A percentile compares a stretch with the other conserved stretches of the same genome.
Evolutionary conservation across 345 rosid species (phyloP).

Genomic region (Rhodamnia rubescens): DNA sequence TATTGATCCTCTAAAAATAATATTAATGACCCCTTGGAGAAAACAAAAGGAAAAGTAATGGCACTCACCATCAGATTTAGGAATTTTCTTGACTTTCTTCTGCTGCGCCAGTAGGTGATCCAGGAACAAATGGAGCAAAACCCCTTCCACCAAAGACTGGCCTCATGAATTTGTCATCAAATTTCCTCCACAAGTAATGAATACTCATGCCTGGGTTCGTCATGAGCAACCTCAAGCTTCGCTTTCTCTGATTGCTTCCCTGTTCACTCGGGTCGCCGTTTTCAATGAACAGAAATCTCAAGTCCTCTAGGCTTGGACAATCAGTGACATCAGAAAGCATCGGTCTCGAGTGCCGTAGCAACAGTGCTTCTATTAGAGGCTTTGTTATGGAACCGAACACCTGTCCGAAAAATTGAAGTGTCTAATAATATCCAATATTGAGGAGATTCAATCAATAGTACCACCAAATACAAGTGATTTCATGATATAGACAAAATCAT

Average conservation of each 20-base stretch:
- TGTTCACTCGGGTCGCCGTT: conserved; percentile 20
- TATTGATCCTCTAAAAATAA: background rate
- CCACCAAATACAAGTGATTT: background rate
- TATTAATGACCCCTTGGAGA: background rate
- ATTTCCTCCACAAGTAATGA: conserved; percentile 57
- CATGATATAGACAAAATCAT: background rate
- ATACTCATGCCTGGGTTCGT: conserved; percentile 39
- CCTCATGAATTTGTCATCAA: conserved; percentile 60
- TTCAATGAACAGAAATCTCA: conserved; percentile 37
- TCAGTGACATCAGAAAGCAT: conserved; percentile 29
- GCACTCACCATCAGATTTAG: background rate
- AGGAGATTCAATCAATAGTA: background rate
- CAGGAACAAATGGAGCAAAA: conserved; percentile 39
- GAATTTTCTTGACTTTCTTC: conserved; percentile 10
- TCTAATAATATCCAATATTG: background rate
- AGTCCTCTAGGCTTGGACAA: conserved; percentile 42
- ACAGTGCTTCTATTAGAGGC: conserved; percentile 42
- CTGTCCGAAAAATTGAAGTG: conserved; percentile 9
- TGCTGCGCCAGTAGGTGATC: conserved; percentile 35
- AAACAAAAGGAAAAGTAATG: background rate
- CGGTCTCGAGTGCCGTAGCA: conserved; percentile 23
- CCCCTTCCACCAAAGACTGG: conserved; percentile 71
- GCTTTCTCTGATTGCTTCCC: background rate
- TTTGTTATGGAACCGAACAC: conserved; percentile 56
- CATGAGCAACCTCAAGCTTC: conserved; percentile 34